phyloP scores from a whole-genome alignment of 148 eudicot species.

The Cornus controversa region DNA sequence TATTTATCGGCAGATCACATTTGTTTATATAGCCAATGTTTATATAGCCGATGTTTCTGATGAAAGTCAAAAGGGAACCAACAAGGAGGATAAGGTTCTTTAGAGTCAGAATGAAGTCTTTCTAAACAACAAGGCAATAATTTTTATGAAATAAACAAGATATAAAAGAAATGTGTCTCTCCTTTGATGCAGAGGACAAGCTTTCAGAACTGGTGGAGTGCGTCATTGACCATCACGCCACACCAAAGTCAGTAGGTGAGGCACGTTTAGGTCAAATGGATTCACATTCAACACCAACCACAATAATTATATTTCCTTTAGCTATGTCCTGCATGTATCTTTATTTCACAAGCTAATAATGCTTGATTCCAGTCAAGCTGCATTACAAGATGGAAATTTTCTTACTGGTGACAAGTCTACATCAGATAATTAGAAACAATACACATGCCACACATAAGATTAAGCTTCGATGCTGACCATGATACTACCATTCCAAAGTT shows the following conservation, averaged over 20 bases:
- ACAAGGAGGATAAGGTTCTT: background rate
- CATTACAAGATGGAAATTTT: background rate
- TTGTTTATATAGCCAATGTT: background rate
- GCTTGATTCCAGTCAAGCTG: background rate
- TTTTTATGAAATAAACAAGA: background rate
- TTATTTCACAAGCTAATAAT: background rate
- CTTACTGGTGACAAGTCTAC: background rate
- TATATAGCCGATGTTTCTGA: background rate
- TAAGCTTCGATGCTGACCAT: background rate
- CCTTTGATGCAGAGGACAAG: background rate
- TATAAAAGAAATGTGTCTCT: background rate
- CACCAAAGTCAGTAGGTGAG: background rate
- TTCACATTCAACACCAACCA: background rate
- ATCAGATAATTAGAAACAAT: background rate
- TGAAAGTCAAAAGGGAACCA: background rate
- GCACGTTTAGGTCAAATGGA: background rate
- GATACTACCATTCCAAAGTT: conserved; percentile 3
- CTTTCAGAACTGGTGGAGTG: background rate
- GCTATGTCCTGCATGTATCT: background rate
- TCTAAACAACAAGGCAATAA: background rate
- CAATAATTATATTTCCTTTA: background rate
- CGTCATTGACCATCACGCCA: background rate
- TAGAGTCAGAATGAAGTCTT: background rate
- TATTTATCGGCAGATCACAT: background rate
- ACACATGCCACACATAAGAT: background rate